A percentile compares a stretch with the other conserved stretches of the same genome.
These are phyloP conservation scores for Caloboletus inedulis DNA, from an alignment of 1,284 basidiomycete species.

Conservation along the genomic window DNA sequence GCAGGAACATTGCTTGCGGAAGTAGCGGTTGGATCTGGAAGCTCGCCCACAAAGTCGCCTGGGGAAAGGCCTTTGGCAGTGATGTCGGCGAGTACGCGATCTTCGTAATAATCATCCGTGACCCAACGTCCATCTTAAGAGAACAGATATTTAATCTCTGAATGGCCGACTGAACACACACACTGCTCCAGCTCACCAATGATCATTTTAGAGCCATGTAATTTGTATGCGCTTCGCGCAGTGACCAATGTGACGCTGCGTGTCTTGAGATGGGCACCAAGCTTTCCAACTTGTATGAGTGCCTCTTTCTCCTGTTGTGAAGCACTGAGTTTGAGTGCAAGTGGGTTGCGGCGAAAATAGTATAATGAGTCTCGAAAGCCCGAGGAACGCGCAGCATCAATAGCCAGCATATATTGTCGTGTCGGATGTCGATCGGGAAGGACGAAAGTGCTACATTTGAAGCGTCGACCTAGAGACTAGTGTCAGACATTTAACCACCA, in stretches of 20 bases:
- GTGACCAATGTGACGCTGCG: conserved; percentile 93
- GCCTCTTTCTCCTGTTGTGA: conserved; percentile 87
- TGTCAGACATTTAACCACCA: conserved; percentile 1
- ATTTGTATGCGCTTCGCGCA: conserved; percentile 90
- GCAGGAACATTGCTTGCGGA: conserved; percentile 41
- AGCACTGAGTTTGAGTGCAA: conserved; percentile 87
- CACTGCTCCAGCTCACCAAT: conserved; percentile 55
- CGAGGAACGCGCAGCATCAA: conserved; percentile 93
- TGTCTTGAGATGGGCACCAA: conserved; percentile 85
- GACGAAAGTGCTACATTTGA: conserved; percentile 86
- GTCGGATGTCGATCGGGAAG: conserved; percentile 81
- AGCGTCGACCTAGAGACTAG: conserved; percentile 67
- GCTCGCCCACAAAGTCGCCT: conserved; percentile 74
- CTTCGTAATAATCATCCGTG: conserved; percentile 94
- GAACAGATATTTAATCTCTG: not conserved
- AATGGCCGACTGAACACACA: not conserved
- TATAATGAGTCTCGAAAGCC: conserved; percentile 97
- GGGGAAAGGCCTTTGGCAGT: conserved; percentile 69
- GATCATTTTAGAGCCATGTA: conserved; percentile 90
- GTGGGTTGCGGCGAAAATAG: conserved; percentile 89
- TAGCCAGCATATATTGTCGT: conserved; percentile 90
- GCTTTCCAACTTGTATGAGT: conserved; percentile 83
- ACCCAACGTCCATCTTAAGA: conserved; percentile 82
- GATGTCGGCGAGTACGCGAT: conserved; percentile 70
- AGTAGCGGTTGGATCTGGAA: conserved; percentile 60